Conservation (phyloP, 2,329 filamentous ascomycete genomes). For the Amesomyces nigricolor region DNA sequence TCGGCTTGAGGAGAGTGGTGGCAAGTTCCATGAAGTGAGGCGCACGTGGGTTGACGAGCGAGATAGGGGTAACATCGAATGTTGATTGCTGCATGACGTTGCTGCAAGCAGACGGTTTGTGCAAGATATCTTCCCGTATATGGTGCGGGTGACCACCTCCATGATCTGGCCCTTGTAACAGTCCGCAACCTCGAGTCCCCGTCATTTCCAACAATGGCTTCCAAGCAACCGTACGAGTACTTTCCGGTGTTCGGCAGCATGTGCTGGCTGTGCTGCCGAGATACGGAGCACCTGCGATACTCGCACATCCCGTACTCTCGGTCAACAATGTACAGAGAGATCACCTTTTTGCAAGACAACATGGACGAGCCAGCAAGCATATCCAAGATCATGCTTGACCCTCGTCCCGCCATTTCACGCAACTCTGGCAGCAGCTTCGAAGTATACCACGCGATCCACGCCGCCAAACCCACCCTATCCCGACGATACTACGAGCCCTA, state of each 20-base stretch:
- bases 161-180: too few relatives aligned
- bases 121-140: too few relatives aligned
- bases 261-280: conserved; percentile 19
- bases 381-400: neutral
- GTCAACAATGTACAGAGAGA: conserved; percentile 5
- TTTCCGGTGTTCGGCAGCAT: conserved; percentile 4
- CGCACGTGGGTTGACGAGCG: too few relatives aligned
- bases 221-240: neutral
- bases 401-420: neutral
- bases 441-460: neutral
- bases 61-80: too few relatives aligned
- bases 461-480: too few relatives aligned
- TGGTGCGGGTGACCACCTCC: too few relatives aligned
- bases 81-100: too few relatives aligned
- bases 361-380: neutral
- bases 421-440: neutral
- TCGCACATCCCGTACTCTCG: neutral
- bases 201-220: too few relatives aligned
- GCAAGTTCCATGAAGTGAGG: too few relatives aligned
- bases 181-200: too few relatives aligned
- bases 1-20: too few relatives aligned
- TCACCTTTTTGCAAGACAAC: conserved; percentile 3
- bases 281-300: conserved; percentile 8
- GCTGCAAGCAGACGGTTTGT: too few relatives aligned
- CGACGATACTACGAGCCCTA: neutral